These are phyloP conservation scores for Ophiostoma tasmaniense DNA, from an alignment of 2,329 filamentous ascomycete species.

Conservation along the genomic window DNA sequence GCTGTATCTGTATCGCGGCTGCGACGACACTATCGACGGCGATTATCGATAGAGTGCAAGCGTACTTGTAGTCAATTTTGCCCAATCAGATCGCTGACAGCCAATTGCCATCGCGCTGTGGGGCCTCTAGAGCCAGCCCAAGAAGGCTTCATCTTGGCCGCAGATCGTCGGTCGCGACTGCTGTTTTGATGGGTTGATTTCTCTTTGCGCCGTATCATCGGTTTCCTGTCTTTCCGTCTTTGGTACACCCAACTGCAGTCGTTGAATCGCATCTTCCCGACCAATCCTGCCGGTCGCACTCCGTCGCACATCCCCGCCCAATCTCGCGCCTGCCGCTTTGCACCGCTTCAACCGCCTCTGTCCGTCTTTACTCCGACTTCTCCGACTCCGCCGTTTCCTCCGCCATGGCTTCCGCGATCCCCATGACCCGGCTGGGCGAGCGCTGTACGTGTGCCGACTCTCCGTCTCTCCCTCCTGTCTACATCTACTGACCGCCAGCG, in stretches of 20 bases:
- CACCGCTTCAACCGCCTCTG: not conserved
- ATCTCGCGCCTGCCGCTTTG: not conserved
- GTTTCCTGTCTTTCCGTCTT: no score
- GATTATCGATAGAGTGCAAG: not conserved
- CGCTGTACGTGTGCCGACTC: constrained; percentile 32
- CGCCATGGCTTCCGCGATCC: constrained; percentile 25
- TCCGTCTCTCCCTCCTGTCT: not conserved
- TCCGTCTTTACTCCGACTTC: not conserved
- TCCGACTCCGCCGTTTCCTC: not conserved
- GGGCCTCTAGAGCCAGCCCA: not conserved
- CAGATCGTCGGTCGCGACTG: constrained; percentile 1
- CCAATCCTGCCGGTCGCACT: not conserved
- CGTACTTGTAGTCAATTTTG: not conserved
- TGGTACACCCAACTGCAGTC: no score
- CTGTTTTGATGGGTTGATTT: not conserved
- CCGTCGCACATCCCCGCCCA: not conserved
- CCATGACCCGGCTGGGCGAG: constrained; percentile 37
- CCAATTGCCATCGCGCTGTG: not conserved
- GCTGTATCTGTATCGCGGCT: not conserved
- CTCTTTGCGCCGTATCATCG: no score
- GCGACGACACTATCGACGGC: not conserved
- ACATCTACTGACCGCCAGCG: constrained; percentile 38
- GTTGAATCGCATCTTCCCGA: not conserved
- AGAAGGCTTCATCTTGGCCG: not conserved
- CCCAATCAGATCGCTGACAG: not conserved